Evolutionary conservation across 129 eudicot genomes (phyloP), one percentile per base, ranked within the genome.

Genomic region (Erigeron canadensis): DNA sequence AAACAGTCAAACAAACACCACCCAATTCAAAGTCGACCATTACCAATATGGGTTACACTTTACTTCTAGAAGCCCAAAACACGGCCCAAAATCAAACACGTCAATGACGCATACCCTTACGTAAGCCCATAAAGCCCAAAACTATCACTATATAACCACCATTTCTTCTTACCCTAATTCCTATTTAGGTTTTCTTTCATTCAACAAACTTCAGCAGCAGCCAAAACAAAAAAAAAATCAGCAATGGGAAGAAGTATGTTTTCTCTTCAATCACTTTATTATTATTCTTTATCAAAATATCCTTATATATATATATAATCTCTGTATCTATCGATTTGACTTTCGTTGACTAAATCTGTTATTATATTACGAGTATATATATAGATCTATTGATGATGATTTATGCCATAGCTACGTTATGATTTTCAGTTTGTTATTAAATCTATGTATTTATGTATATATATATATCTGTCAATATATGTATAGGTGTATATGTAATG

Each of bases 61-160:
- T 13, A 5, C 15, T 55, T 84, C 80, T 57, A 77, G 70, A 73
- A 74, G 77, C 79, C 74, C 78, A 65, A 44, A 44, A 22, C 13
- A 65, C 9, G 48, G 64, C 78, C 90, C 90, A 78, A 76, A 38
- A 0, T 59, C 16, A 1, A 73, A 62, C 81, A 77, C 76, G 72
- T 16, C 17, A 5, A 69, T 84, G 89, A 87, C 87, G 87, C 54
- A 79, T 23, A 70, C 85, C 78, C 87, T 60, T 70, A 82, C 89
- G 94, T 77, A 81, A 61, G 73, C 84, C 84, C 81, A 84, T 43
- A 2, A 58, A 72, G 81, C 82, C 83, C 81, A 78, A 3, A 17
- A 6, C 7, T 0, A 21, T 44, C 4, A 22, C 56, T 67, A 81
- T 78, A 85, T 75, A 84, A 39, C 9, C 62, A 43, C 28, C 18